Conservation (phyloP, 1,284 basidiomycete genomes). For the Cryptococcus jaspeensis region DNA sequence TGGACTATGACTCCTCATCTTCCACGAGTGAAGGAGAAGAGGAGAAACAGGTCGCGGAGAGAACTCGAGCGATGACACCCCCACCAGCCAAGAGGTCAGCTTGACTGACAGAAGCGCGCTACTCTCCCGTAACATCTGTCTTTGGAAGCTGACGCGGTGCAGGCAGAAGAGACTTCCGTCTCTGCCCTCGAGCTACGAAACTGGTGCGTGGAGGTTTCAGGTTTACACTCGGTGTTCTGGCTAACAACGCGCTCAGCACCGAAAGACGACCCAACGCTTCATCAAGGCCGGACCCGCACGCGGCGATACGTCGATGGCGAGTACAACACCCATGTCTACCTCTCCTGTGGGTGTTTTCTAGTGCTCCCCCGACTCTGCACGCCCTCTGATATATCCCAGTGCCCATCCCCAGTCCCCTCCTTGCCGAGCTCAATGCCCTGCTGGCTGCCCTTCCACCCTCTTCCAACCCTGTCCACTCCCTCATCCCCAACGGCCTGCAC, state of each 20-base stretch:
- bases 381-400: constrained; percentile 15
- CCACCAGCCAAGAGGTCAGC: constrained; percentile 9
- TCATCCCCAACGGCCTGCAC: constrained; percentile 31
- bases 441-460: constrained; percentile 13
- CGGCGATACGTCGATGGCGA: constrained; percentile 49
- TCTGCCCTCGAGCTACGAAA: constrained; percentile 14
- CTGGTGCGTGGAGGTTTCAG: constrained; percentile 1
- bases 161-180: constrained; percentile 14
- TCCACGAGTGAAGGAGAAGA: background rate
- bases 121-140: too few relatives aligned
- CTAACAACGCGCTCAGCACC: constrained; percentile 11
- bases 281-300: constrained; percentile 45
- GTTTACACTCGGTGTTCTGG: background rate
- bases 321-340: constrained; percentile 47
- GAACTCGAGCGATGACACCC: too few relatives aligned
- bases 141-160: background rate
- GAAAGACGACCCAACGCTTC: constrained; percentile 39
- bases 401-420: constrained; percentile 15
- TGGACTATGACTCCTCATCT: constrained; percentile 17
- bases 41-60: too few relatives aligned
- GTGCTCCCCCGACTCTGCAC: background rate
- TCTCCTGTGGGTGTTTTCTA: constrained; percentile 32
- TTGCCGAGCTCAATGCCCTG: constrained; percentile 17
- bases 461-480: constrained; percentile 19
- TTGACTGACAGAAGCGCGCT: too few relatives aligned